These are phyloP conservation scores for Isatis tinctoria DNA, from an alignment of 345 rosid genomes.

Conservation along the genomic window DNA sequence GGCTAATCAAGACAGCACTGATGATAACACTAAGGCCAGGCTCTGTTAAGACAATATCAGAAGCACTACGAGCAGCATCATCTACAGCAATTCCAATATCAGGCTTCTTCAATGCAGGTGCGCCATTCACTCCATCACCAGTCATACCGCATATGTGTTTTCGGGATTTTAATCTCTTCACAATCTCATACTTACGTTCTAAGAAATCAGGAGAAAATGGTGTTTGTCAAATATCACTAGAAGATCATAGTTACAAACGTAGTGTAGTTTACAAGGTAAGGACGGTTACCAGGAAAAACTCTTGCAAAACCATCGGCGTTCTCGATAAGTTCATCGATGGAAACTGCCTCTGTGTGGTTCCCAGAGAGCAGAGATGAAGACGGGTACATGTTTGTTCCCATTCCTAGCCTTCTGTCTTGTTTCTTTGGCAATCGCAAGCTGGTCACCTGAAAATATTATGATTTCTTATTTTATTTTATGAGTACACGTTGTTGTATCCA, in stretches of 20 bases:
- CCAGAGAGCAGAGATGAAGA: slow-evolving; percentile 46
- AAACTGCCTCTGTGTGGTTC: slow-evolving; percentile 27
- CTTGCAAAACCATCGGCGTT: slow-evolving; percentile 60
- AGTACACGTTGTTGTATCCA: background rate
- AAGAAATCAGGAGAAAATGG: background rate
- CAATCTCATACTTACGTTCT: slow-evolving; percentile 64
- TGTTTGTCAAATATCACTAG: background rate
- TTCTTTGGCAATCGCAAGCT: slow-evolving; percentile 63
- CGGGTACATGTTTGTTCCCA: slow-evolving; percentile 92
- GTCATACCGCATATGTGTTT: slow-evolving; percentile 64
- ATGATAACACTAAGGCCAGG: slow-evolving; percentile 65
- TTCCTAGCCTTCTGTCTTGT: slow-evolving; percentile 67
- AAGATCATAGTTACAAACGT: slow-evolving; percentile 2
- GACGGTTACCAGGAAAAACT: slow-evolving; percentile 51
- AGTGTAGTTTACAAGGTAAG: background rate
- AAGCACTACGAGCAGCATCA: slow-evolving; percentile 60
- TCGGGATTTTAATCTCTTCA: slow-evolving; percentile 42
- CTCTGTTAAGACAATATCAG: slow-evolving; percentile 62
- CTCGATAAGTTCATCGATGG: slow-evolving; percentile 44
- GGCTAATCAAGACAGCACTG: slow-evolving; percentile 57
- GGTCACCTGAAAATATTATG: slow-evolving; percentile 39
- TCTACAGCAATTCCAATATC: slow-evolving; percentile 67
- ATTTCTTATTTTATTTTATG: background rate
- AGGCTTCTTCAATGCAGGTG: slow-evolving; percentile 61
- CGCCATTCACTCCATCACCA: slow-evolving; percentile 66